Evolutionary conservation across 1,284 basidiomycete species (phyloP), one percentile per base, ranked within the genome.

Genomic region (Ganoderma lucidum): DNA sequence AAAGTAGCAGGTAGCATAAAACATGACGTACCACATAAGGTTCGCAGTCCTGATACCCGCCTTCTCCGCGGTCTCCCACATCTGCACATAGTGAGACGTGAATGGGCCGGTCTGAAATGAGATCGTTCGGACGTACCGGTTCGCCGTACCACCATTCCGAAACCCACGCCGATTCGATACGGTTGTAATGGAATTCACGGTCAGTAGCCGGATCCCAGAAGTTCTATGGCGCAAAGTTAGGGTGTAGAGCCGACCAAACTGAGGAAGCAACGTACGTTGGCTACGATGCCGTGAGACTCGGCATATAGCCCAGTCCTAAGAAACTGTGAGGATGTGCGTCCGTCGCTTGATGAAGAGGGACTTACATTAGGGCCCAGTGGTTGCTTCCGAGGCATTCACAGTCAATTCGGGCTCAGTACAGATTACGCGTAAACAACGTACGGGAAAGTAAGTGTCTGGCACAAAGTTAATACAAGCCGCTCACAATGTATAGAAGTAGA

Each of bases 211-310:
- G 95, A 77, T 96, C 94, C 87, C 89, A 96, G 77, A 98, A 98
- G 75, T 95, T 93, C 93, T 94, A 75, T 2, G 23, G 37, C 23
- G 10, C 10, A 23, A 19, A 10, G 39, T 61, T 2, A 42, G 39
- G 28, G 0, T 14, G 10, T 10, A n/a, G 12, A 1, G 19, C 23
- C 23, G 30, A 56, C 15, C 42, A 56, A 28, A 17, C 17, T 63
- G 35, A 63, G 15, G 44, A 3, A 45, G n/a, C 32, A 14, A 79
- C 87, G 15, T 75, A 94, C 93, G 77, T 98, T 98, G 15, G 90
- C 96, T 14, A 98, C 87, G 64, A 98, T 96, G 6, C 96, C 96
- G 78, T 96, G 94, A 28, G 91, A 92, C 78, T 96, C 94, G 0
- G 93, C 93, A 77, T 96, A 90, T 0, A 97, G 85, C 2, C 95